phyloP scores from a whole-genome alignment of 495 filamentous ascomycete species.

The Tetracladium setigerum region DNA sequence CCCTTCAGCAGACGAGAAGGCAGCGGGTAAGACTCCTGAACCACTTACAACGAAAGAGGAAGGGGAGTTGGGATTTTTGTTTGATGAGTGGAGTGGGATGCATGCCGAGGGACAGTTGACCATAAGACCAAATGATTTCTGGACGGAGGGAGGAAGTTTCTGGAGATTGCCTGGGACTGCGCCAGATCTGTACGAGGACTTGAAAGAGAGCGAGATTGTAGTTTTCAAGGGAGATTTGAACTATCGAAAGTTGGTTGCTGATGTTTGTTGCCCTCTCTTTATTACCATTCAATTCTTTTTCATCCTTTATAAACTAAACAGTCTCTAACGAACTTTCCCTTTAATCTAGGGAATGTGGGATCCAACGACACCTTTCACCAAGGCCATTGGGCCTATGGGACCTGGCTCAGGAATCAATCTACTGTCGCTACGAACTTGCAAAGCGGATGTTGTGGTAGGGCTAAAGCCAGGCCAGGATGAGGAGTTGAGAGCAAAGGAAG shows the following conservation, averaged over 20 bases:
- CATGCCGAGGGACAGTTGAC: conserved; percentile 76
- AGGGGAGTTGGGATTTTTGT: conserved; percentile 64
- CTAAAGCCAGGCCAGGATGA: conserved; percentile 76
- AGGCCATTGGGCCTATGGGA: conserved; percentile 83
- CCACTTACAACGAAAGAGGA: conserved; percentile 60
- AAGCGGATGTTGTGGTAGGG: conserved; percentile 92
- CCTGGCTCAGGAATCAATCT: conserved; percentile 71
- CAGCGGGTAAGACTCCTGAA: conserved; percentile 43
- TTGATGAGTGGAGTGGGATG: conserved; percentile 68
- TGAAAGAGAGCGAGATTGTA: conserved; percentile 81
- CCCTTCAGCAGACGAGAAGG: conserved; percentile 55
- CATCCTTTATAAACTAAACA: background rate
- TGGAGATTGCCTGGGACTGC: conserved; percentile 73
- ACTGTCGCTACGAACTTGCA: conserved; percentile 85
- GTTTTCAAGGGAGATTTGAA: conserved; percentile 97
- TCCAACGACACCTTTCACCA: conserved; percentile 74
- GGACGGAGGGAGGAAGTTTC: conserved; percentile 78
- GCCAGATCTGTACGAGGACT: conserved; percentile 61
- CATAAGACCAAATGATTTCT: conserved; percentile 76
- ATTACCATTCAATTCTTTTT: background rate
- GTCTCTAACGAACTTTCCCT: conserved; percentile 13
- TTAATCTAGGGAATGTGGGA: conserved; percentile 66
- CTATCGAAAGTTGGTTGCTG: conserved; percentile 82
- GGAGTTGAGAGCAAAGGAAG: conserved; percentile 56
- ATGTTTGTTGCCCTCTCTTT: conserved; percentile 48